These are phyloP conservation scores for Neonectria hederae DNA, from an alignment of 2,329 filamentous ascomycete genomes.

Conservation along the genomic window DNA sequence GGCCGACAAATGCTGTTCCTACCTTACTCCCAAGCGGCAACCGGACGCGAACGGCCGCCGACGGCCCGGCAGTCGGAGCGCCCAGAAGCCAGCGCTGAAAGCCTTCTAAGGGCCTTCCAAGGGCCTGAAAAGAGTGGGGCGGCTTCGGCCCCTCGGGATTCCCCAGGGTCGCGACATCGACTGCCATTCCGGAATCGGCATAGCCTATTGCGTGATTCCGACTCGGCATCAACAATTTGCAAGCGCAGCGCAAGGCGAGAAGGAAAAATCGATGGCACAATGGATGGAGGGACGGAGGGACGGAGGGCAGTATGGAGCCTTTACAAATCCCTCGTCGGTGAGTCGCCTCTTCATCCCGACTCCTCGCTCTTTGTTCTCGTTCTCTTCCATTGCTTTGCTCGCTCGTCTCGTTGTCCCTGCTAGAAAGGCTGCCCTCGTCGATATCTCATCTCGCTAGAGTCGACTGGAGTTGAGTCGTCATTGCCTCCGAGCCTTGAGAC, in stretches of 20 bases:
- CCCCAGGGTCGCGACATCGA: constrained; percentile 38
- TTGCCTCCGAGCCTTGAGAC: constrained; percentile 13
- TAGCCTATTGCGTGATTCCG: constrained; percentile 54
- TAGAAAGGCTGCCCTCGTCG: constrained; percentile 29
- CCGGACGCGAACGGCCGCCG: constrained; percentile 33
- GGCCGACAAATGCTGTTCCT: neutral
- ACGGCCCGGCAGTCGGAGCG: constrained; percentile 41
- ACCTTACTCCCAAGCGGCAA: constrained; percentile 25
- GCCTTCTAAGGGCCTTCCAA: too few species aligned
- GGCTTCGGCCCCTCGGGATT: constrained; percentile 37
- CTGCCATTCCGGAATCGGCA: constrained; percentile 44
- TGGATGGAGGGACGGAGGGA: neutral
- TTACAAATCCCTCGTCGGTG: constrained; percentile 40
- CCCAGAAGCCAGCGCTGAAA: neutral
- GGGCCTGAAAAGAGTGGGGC: constrained; percentile 11
- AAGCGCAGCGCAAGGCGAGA: constrained; percentile 33
- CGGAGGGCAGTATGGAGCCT: constrained; percentile 2
- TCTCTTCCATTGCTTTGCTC: constrained; percentile 16
- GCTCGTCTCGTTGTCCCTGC: constrained; percentile 21
- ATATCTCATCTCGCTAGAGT: constrained; percentile 37
- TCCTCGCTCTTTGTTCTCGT: constrained; percentile 15
- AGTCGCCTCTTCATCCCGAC: constrained; percentile 30
- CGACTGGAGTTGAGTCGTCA: constrained; percentile 28
- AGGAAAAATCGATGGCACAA: constrained; percentile 30
- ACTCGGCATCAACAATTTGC: constrained; percentile 50